Base-by-base conservation (phyloP, 2,329 filamentous ascomycete species). In the Ophiostoma pallidulum region DNA sequence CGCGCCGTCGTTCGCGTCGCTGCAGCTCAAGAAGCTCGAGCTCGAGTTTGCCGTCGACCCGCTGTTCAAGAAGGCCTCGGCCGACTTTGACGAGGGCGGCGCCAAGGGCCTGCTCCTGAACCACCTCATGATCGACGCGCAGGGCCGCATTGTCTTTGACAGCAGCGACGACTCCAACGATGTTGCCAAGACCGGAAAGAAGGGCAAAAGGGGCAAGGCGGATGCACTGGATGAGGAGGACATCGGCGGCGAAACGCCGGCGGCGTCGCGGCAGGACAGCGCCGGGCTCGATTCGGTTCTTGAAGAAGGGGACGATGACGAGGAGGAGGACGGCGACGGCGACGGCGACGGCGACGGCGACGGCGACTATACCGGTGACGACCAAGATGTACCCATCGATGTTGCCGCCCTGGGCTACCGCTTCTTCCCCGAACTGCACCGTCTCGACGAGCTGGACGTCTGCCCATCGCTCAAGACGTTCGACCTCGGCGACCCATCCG, bases 41-140 rank as follows among this genome's bases (percentile, higher is more conserved):
- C 75, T 97, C 38, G 92, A 98, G 60, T 96, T 98, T 56, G 82
- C 90, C 0, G 91, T 98, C 5, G 92, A 98, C 60, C 92, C 92
- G 3, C 69, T 98, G n/a, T 98, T 98, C 76, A 98, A 98, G 62
- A 98, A 98, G 62, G 91, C 91, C 1, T 94, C 91, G 6, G 92
- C 92, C 37, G 92, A 98, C 68, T 98, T 98, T 56, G 92, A 98
- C 61, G 92, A 98, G 68, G 92, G 92, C 18, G 92, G 92, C 48
- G 92, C 92, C 48, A 98, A 97, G 66, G 92, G 92, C 18, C 73
- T 98, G 36, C 73, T 98, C 18, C 75, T 98, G 28, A 98, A 98
- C 60, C 91, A 98, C 65, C 73, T 98, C n/a, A 87, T 91, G 60
- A 96, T 98, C 54, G 92, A 98, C 64, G 78, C 80, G 2, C 80